Base-by-base conservation (phyloP, 2,329 filamentous ascomycete genomes). In the Ceratocystis diversiconidia region DNA sequence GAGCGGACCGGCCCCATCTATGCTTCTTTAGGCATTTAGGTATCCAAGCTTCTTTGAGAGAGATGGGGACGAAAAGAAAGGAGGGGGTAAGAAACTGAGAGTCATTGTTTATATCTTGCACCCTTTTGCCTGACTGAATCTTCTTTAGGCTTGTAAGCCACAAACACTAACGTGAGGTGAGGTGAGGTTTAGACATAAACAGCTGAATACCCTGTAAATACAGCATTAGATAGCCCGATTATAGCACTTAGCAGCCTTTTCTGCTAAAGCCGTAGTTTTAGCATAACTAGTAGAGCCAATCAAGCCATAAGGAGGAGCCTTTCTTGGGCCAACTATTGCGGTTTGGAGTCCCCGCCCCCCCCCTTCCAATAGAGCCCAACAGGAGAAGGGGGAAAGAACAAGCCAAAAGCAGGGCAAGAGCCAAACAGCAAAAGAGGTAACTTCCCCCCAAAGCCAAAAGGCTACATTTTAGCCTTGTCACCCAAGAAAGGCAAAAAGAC, bases 381-480 rank as follows among this genome's bases (percentile, higher is more conserved):
- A 22, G 6, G 17, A 48, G 19, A 48, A 48, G 6, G 44, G 6
- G 17, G 19, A 22, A 48, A 48, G 46, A 48, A 22, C 46, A n/a
- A 48, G n/a, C 17, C 46, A 48, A 22, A 48, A 4, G 17, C 44
- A 48, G 46, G 8, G 46, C 46, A n/a, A 48, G 46, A 48, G 19
- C 50, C 50, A 55, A 55, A 19, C 50, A 55, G 25, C 52, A 32
- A 25, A 28, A 30, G 22, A 19, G 12, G 41, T 12, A 59, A n/a
- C 55, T 32, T 17, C 55, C 28, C 17, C 30, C 30, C 55, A 36
- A 32, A 59, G 55, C 55, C 55, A 59, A 59, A 41, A 59, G 55
- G 25, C 55, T 59, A 17, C 55, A 59, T 22, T 59, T n/a, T 59
- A 59, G 55, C 55, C 41, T 62, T 43, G 60, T 43, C 41, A 41